A percentile compares a stretch with the other conserved stretches of the same genome.
These are phyloP conservation scores for Fusarium sp. DNA, from an alignment of 2,329 filamentous ascomycete genomes.

Conservation along the genomic window DNA sequence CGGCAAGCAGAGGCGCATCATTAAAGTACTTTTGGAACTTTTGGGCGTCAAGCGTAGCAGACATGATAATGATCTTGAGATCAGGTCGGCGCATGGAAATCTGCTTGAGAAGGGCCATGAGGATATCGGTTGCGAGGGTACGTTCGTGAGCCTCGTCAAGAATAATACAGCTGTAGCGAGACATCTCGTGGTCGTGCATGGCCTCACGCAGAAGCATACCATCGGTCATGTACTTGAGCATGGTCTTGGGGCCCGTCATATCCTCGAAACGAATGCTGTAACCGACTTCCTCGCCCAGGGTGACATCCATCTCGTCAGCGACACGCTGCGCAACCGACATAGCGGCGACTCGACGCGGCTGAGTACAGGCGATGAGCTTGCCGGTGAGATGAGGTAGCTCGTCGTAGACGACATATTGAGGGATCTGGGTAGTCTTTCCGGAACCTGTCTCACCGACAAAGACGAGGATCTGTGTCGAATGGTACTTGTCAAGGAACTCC, in stretches of 20 bases:
- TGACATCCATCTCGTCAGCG: constrained; percentile 94
- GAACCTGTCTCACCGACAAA: constrained; percentile 99
- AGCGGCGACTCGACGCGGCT: constrained; percentile 95
- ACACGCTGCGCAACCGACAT: constrained; percentile 99
- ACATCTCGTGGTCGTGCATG: constrained; percentile 93
- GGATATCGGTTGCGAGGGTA: constrained; percentile 94
- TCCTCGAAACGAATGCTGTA: constrained; percentile 99
- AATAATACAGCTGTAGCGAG: constrained; percentile 96
- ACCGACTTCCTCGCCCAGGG: constrained; percentile 91
- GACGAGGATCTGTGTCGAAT: constrained; percentile 93
- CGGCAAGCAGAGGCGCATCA: constrained; percentile 90
- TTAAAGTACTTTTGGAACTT: constrained; percentile 99
- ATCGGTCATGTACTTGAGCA: constrained; percentile 99
- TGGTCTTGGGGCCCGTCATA: constrained; percentile 85
- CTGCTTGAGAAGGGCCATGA: constrained; percentile 96
- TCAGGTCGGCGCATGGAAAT: constrained; percentile 84
- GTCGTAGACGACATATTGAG: constrained; percentile 97
- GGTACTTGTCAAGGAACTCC: constrained; percentile 94
- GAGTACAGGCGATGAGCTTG: constrained; percentile 96
- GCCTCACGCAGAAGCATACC: constrained; percentile 98
- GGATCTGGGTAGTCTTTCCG: constrained; percentile 98
- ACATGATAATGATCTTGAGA: constrained; percentile 99
- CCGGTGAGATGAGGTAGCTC: constrained; percentile 86
- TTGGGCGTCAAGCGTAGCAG: constrained; percentile 94
- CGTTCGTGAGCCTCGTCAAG: constrained; percentile 98